phyloP scores from a whole-genome alignment of 495 filamentous ascomycete species.

The Hypomontagnella monticulosa region DNA sequence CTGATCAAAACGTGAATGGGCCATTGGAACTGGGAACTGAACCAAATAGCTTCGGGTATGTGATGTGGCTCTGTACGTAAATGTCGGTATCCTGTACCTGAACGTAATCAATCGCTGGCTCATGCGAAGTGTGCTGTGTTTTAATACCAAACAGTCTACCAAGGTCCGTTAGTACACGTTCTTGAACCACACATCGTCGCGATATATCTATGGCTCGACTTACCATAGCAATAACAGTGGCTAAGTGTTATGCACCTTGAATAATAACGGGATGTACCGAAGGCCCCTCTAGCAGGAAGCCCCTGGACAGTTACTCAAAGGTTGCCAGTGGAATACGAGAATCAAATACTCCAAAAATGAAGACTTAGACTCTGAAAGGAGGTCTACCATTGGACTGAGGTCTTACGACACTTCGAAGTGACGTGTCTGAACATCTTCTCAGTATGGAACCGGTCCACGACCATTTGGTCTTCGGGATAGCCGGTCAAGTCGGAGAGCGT shows the following conservation, averaged over 20 bases:
- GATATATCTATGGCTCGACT: neutral
- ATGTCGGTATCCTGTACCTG: neutral
- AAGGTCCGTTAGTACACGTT: neutral
- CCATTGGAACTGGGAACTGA: no score
- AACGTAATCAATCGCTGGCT: constrained; percentile 1
- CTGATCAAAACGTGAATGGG: no score
- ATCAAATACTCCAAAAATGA: neutral
- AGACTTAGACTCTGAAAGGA: neutral
- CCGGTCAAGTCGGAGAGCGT: neutral
- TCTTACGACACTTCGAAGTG: neutral
- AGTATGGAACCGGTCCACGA: neutral
- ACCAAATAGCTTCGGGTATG: neutral
- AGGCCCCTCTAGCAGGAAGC: no score
- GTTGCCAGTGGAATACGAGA: neutral
- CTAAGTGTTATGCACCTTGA: neutral
- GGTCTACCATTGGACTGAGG: neutral
- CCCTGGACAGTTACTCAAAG: no score
- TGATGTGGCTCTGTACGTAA: no score
- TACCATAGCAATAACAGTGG: neutral
- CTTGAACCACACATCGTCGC: neutral
- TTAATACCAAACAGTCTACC: neutral
- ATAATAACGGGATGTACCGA: neutral
- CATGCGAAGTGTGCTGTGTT: no score
- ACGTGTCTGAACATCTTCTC: neutral
- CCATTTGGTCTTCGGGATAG: neutral